A percentile compares a stretch with the other conserved stretches of the same genome.
Evolutionary conservation across 176 grass and related monocot genomes (phyloP).

Genomic region (Tillandsia leiboldiana): DNA sequence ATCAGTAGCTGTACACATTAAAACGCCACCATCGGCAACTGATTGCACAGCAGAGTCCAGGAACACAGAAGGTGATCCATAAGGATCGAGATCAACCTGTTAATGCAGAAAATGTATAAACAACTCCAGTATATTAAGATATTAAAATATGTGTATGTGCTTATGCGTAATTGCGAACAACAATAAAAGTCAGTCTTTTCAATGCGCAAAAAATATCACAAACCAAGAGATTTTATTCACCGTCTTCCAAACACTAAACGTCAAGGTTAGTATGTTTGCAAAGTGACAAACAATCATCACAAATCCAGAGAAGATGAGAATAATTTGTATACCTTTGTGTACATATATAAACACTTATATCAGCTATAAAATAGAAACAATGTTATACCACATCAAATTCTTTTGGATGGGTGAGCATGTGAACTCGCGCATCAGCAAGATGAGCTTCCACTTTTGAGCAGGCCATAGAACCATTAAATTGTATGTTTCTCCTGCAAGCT

Average conservation of each 20-base stretch:
- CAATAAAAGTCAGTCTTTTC: too few species aligned
- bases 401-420: slow-evolving; percentile 97
- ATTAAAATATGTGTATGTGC: too few species aligned
- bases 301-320: neutral
- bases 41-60: slow-evolving; percentile 91
- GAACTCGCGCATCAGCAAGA: slow-evolving; percentile 88
- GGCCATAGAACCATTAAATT: slow-evolving; percentile 66
- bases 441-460: slow-evolving; percentile 79
- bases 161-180: too few species aligned
- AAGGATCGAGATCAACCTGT: slow-evolving; percentile 95
- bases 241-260: neutral
- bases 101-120: neutral
- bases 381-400: slow-evolving; percentile 89
- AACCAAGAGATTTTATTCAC: too few species aligned
- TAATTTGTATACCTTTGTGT: neutral
- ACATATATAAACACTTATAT: neutral
- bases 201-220: too few species aligned
- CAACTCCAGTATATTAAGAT: too few species aligned
- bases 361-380: slow-evolving; percentile 9
- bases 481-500: slow-evolving; percentile 83
- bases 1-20: slow-evolving; percentile 98
- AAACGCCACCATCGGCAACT: slow-evolving; percentile 72
- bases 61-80: slow-evolving; percentile 86
- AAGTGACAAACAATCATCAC: neutral
- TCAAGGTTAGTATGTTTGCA: neutral